These are phyloP conservation scores for Margaritispora aquatica DNA, from an alignment of 495 filamentous ascomycete genomes.

Conservation along the genomic window DNA sequence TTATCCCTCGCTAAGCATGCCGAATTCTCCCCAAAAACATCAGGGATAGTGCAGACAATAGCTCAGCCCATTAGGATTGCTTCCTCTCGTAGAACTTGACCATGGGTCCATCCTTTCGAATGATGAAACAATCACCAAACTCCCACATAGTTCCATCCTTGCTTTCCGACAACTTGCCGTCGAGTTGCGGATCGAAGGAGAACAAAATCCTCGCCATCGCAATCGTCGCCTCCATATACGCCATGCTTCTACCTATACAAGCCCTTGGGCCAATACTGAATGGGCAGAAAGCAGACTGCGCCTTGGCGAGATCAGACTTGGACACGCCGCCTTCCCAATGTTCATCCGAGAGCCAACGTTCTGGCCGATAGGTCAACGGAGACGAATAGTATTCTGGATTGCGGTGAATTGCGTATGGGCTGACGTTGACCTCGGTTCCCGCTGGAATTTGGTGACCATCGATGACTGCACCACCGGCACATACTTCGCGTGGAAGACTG, in stretches of 20 bases:
- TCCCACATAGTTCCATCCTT: conserved; percentile 30
- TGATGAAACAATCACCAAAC: conserved; percentile 43
- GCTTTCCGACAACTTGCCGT: conserved; percentile 27
- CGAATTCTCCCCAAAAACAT: too few relatives aligned
- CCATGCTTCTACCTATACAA: conserved; percentile 56
- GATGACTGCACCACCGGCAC: conserved; percentile 44
- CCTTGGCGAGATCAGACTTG: conserved; percentile 33
- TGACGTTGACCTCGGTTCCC: conserved; percentile 42
- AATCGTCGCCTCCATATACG: conserved; percentile 41
- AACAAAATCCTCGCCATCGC: conserved; percentile 41
- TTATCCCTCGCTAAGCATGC: too few relatives aligned
- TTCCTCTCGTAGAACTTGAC: neutral
- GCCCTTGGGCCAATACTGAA: conserved; percentile 50
- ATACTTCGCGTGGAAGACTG: conserved; percentile 54
- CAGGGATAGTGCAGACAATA: too few relatives aligned
- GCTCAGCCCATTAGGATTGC: neutral
- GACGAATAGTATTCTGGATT: conserved; percentile 46
- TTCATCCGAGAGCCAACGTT: conserved; percentile 31
- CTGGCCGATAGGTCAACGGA: conserved; percentile 39
- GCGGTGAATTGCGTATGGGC: conserved; percentile 51
- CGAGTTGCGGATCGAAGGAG: conserved; percentile 38
- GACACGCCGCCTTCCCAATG: conserved; percentile 6
- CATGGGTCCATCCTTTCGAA: conserved; percentile 37
- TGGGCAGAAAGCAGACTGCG: conserved; percentile 48
- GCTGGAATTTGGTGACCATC: conserved; percentile 27